Conservation (phyloP, 371 early-diverging fungal species). For the Syncephalastrum sp. region DNA sequence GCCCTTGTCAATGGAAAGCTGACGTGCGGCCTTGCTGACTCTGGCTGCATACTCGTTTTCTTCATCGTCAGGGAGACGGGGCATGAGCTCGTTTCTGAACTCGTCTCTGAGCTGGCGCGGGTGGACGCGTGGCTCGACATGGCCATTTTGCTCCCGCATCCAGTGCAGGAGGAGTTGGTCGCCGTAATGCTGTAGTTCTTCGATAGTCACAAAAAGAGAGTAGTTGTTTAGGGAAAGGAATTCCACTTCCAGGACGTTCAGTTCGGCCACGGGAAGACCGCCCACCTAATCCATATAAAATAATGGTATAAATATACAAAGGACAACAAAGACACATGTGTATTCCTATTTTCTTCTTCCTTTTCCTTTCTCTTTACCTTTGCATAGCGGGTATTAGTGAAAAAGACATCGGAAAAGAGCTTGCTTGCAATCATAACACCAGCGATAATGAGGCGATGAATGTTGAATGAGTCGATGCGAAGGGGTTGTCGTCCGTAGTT, state of each 20-base stretch:
- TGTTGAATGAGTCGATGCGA: constrained; percentile 82
- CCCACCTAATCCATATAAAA: constrained; percentile 67
- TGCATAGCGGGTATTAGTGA: constrained; percentile 87
- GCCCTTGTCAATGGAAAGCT: constrained; percentile 20
- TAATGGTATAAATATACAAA: constrained; percentile 3
- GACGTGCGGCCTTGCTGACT: constrained; percentile 17
- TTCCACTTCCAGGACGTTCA: constrained; percentile 86
- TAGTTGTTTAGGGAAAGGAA: constrained; percentile 78
- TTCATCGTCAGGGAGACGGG: not conserved
- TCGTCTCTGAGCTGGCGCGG: constrained; percentile 1
- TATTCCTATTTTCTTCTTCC: not conserved
- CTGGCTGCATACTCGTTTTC: constrained; percentile 7
- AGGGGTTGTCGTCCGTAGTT: constrained; percentile 49
- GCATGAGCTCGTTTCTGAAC: not conserved
- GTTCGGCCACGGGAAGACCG: constrained; percentile 83
- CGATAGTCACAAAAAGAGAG: constrained; percentile 68
- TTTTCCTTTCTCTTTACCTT: constrained; percentile 49
- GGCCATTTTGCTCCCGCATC: constrained; percentile 37
- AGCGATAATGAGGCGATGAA: constrained; percentile 87
- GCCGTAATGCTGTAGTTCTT: constrained; percentile 80
- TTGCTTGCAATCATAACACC: constrained; percentile 83
- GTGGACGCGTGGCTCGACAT: constrained; percentile 7
- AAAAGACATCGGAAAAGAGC: constrained; percentile 88
- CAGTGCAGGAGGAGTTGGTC: constrained; percentile 65
- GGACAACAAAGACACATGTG: no score